Percentiles rank a stretch among this genome's conserved stretches.
phyloP scores from a whole-genome alignment of 805 yeast genomes.

The Cyberlindnera mycetangii region DNA sequence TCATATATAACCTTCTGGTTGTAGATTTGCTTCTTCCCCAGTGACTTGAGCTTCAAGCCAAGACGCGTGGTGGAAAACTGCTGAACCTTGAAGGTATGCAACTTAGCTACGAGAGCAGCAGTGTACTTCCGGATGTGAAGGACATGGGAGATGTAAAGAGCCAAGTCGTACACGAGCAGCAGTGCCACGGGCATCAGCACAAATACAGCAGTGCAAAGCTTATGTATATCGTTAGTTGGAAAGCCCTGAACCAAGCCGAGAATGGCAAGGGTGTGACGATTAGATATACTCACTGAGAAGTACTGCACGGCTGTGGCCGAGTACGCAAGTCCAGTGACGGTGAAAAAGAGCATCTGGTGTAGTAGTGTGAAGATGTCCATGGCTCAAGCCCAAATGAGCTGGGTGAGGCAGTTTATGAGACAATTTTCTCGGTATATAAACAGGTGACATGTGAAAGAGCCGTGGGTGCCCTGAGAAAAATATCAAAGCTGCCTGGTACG shows the following conservation, averaged over 20 bases:
- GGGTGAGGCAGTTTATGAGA: no score
- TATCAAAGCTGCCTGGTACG: not conserved
- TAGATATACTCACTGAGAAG: conserved; percentile 13
- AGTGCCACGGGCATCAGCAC: conserved; percentile 17
- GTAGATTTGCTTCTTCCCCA: conserved; percentile 13
- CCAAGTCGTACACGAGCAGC: conserved; percentile 20
- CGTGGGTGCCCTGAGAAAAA: not conserved
- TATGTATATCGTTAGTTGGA: conserved; percentile 2
- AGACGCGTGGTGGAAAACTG: conserved; percentile 12
- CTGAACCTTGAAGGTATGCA: conserved; percentile 12
- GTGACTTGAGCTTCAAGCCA: conserved; percentile 3
- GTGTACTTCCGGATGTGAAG: conserved; percentile 8
- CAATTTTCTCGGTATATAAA: not conserved
- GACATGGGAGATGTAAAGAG: conserved; percentile 17
- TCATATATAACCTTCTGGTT: conserved; percentile 21
- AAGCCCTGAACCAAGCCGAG: not conserved
- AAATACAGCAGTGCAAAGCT: conserved; percentile 7
- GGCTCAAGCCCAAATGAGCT: not conserved
- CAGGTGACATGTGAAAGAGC: not conserved
- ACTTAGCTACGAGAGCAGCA: conserved; percentile 1
- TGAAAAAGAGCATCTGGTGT: not conserved
- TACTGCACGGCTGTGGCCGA: conserved; percentile 8
- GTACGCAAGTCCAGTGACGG: not conserved
- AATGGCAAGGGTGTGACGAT: not conserved
- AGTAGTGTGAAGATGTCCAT: not conserved